Evolutionary conservation across 2,329 filamentous ascomycete species (phyloP).

Genomic region (Alternaria metachromatica): DNA sequence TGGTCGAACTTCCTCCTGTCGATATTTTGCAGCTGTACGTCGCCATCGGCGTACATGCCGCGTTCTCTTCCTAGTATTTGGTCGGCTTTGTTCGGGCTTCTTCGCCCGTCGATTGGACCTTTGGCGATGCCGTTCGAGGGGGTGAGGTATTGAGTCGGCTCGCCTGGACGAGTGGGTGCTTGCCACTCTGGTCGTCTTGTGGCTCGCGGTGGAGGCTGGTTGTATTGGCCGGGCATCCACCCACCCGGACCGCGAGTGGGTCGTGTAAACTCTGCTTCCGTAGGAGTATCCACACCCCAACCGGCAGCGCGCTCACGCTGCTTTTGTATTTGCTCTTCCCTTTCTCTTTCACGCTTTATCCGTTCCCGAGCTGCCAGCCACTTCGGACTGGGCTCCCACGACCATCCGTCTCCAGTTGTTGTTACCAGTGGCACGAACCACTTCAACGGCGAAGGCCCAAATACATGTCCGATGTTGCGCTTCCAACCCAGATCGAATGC

Average conservation of each 20-base stretch:
- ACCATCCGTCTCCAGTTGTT: constrained; percentile 91
- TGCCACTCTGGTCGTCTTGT: constrained; percentile 44
- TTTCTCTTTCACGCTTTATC: constrained; percentile 54
- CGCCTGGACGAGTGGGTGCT: constrained; percentile 29
- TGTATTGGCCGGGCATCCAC: constrained; percentile 39
- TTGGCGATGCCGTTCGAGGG: constrained; percentile 42
- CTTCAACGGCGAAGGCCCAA: constrained; percentile 73
- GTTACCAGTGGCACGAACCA: constrained; percentile 85
- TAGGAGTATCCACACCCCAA: constrained; percentile 63
- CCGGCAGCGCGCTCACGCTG: constrained; percentile 70
- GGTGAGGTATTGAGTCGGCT: constrained; percentile 44
- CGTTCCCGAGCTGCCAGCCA: constrained; percentile 77
- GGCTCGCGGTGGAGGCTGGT: constrained; percentile 34
- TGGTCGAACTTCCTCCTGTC: constrained; percentile 46
- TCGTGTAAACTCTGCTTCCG: constrained; percentile 45
- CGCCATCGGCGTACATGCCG: constrained; percentile 45
- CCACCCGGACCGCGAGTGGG: constrained; percentile 34
- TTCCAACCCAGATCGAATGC: constrained; percentile 90
- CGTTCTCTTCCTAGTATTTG: constrained; percentile 50
- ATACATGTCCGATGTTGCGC: constrained; percentile 79
- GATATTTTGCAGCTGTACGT: constrained; percentile 52
- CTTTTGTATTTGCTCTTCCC: constrained; percentile 59
- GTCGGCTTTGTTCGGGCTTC: constrained; percentile 51
- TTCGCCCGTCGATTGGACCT: constrained; percentile 42
- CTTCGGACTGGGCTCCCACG: constrained; percentile 82